Evolutionary conservation across 805 yeast genomes (phyloP).

Genomic region (Citeromyces nyonsensis): DNA sequence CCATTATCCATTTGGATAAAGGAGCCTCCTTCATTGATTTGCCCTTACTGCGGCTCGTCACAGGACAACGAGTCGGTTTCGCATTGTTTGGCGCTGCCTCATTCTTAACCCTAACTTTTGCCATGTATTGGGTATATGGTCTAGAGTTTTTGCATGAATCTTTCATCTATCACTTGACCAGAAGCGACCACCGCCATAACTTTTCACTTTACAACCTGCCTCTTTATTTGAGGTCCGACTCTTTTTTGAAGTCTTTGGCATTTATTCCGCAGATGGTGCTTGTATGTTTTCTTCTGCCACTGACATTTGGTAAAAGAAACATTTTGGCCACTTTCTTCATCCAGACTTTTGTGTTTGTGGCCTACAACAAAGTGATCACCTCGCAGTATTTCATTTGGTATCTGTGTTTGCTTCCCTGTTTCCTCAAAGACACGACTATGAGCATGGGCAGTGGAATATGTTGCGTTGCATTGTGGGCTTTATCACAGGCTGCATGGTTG

Average conservation of each 20-base stretch:
- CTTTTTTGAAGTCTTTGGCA: slow-evolving; percentile 46
- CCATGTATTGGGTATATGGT: slow-evolving; percentile 64
- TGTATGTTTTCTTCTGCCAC: slow-evolving; percentile 46
- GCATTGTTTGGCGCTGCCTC: slow-evolving; percentile 21
- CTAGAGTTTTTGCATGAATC: slow-evolving; percentile 62
- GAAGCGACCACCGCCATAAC: slow-evolving; percentile 91
- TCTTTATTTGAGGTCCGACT: no score
- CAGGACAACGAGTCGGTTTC: no score
- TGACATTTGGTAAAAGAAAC: slow-evolving; percentile 16
- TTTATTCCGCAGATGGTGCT: slow-evolving; percentile 71
- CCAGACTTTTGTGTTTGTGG: slow-evolving; percentile 66
- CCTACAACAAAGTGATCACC: slow-evolving; percentile 74
- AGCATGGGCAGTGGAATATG: no score
- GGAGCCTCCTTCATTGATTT: no score
- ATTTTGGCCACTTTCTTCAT: slow-evolving; percentile 45
- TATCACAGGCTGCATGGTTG: slow-evolving; percentile 67
- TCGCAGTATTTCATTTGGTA: slow-evolving; percentile 97
- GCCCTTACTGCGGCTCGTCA: no score
- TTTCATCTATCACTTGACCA: slow-evolving; percentile 64
- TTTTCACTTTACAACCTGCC: slow-evolving; percentile 76
- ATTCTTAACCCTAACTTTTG: slow-evolving; percentile 26
- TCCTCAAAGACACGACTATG: slow-evolving; percentile 27
- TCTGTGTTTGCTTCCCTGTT: slow-evolving; percentile 69
- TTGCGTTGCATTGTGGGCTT: slow-evolving; percentile 70
- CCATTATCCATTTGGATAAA: slow-evolving; percentile 21